Evolutionary conservation across 441 rosid species (phyloP), one percentile per base, ranked within the genome.

Genomic region (Populus trichocarpa): DNA sequence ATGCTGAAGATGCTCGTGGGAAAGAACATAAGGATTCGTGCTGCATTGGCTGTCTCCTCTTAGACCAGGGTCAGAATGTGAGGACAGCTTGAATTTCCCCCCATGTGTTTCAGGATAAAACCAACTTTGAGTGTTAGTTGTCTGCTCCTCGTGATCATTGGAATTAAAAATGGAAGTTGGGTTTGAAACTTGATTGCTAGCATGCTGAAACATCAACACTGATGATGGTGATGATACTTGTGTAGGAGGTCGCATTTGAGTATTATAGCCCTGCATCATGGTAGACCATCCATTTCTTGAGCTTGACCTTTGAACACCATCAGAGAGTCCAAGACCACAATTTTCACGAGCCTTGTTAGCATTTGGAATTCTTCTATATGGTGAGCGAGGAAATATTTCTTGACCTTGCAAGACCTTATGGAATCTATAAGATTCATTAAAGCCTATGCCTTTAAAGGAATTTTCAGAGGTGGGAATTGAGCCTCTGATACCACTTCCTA

Each of bases 371-470:
- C 85, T 76, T 50, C 83, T 80, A 83, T 73, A 86, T 59, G 89
- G 80, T 50, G 85, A 83, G 74, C 82, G 81, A 23, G 88, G 83
- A 84, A 83, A 88, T 71, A 89, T 92, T 92, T 94, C 98, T 96
- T 94, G 99, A 96, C 99, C 97, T 96, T 96, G 97, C 93, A 96
- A 92, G 92, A 93, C 99, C 94, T 92, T 87, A 78, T 83, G 93
- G 89, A 89, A 94, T 83, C 88, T 85, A 67, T 80, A 80, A 77
- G 93, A 86, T 84, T 91, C 94, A 76, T 88, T 77, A 80, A 87
- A 89, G 87, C 89, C 93, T 32, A 68, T 81, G 85, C 92, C 85
- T 80, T 85, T 86, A 63, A 59, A 73, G 69, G 86, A 75, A 61
- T 80, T 70, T 46, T 81, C 85, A 38, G 88, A 75, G 76, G 71